Conservation (phyloP, 2,329 filamentous ascomycete species). For the Aspergillus sp. region DNA sequence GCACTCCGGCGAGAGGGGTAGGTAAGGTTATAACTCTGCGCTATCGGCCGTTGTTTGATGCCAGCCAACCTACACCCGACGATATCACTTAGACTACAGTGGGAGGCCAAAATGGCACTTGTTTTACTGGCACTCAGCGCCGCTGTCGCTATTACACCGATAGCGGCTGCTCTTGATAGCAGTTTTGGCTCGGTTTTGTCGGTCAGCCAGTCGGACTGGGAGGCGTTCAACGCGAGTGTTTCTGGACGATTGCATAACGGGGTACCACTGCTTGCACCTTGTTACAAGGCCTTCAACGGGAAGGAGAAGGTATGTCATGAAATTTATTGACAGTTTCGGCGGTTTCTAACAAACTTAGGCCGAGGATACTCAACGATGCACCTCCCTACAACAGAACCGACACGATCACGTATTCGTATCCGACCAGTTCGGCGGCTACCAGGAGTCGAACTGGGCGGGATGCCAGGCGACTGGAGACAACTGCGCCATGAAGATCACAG, state of each 20-base stretch:
- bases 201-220: constrained; percentile 2
- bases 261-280: constrained; percentile 7
- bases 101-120: background rate
- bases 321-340: background rate
- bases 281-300: constrained; percentile 3
- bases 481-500: background rate
- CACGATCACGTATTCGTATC: background rate
- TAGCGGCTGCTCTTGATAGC: background rate
- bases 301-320: background rate
- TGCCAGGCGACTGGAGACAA: constrained; percentile 8
- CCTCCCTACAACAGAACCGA: background rate
- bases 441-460: constrained; percentile 7
- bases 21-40: background rate
- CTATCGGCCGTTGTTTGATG: background rate
- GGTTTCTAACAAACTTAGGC: background rate
- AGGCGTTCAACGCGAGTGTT: constrained; percentile 8
- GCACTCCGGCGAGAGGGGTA: background rate
- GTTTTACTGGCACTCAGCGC: background rate
- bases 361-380: background rate
- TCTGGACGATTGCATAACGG: constrained; percentile 6
- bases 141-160: background rate
- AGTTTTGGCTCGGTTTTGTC: background rate
- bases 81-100: background rate
- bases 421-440: constrained; percentile 5
- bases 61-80: background rate